Conservation (phyloP, 495 filamentous ascomycete genomes). For the Neurospora sp. region DNA sequence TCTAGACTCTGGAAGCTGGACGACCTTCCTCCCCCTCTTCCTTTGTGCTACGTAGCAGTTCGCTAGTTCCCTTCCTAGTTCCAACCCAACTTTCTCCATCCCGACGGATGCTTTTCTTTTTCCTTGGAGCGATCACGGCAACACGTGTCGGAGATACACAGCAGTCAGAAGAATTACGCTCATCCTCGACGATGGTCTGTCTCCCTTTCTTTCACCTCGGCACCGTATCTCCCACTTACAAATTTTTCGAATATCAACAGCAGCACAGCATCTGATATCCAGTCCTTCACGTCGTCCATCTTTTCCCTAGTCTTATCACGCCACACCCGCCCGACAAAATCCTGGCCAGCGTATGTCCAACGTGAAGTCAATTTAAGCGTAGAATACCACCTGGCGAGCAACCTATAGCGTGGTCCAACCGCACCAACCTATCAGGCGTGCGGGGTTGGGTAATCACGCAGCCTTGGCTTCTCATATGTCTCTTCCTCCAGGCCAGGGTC, state of each 20-base stretch:
- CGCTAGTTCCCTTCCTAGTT: background rate
- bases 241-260: background rate
- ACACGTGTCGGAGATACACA: background rate
- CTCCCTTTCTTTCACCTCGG: background rate
- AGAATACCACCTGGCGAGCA: background rate
- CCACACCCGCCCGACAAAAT: background rate
- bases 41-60: background rate
- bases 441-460: background rate
- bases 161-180: background rate
- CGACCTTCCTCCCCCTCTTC: background rate
- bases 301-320: background rate
- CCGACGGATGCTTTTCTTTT: background rate
- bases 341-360: background rate
- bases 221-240: background rate
- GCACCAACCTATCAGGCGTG: background rate
- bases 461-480: background rate
- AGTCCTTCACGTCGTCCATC: background rate
- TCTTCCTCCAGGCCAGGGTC: background rate
- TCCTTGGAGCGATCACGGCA: background rate
- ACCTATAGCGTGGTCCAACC: background rate
- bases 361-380: background rate
- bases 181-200: background rate
- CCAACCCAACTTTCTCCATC: background rate
- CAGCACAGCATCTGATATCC: background rate
- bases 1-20: background rate